These are phyloP conservation scores for Cucurbitaria berberidis DNA, from an alignment of 2,329 filamentous ascomycete genomes.

Conservation along the genomic window DNA sequence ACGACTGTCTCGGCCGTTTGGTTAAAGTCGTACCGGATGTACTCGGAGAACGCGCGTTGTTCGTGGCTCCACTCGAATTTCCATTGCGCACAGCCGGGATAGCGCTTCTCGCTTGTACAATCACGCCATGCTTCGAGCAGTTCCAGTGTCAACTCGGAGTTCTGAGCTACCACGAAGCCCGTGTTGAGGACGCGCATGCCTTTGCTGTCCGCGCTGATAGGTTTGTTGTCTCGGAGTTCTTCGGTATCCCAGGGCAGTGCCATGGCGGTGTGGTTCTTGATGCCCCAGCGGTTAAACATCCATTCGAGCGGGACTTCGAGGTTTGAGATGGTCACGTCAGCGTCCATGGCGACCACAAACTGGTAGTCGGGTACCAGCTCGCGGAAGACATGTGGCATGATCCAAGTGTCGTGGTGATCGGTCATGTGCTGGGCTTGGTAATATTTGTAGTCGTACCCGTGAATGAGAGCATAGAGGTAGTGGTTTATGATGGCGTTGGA, in stretches of 20 bases:
- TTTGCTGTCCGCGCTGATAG: constrained; percentile 45
- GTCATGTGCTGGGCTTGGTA: constrained; percentile 46
- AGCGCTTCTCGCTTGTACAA: constrained; percentile 36
- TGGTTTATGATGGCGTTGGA: constrained; percentile 22
- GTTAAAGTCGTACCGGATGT: constrained; percentile 43
- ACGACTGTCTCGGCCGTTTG: constrained; percentile 31
- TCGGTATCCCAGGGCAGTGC: constrained; percentile 50
- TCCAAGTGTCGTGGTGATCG: constrained; percentile 52
- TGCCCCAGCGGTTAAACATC: constrained; percentile 57
- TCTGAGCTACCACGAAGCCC: constrained; percentile 50
- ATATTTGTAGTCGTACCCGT: constrained; percentile 57
- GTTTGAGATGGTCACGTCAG: constrained; percentile 53
- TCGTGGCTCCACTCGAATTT: constrained; percentile 39
- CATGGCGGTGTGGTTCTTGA: constrained; percentile 49
- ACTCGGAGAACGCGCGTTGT: constrained; percentile 43
- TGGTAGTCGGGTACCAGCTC: constrained; percentile 51
- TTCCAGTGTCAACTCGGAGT: constrained; percentile 26
- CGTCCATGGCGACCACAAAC: constrained; percentile 55
- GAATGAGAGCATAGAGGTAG: constrained; percentile 45
- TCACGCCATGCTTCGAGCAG: constrained; percentile 41
- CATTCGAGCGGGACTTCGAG: constrained; percentile 56
- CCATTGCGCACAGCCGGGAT: constrained; percentile 36
- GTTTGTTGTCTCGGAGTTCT: constrained; percentile 8
- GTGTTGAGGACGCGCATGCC: constrained; percentile 48
- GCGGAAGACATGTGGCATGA: constrained; percentile 51